A percentile compares a stretch with the other conserved stretches of the same genome.
Evolutionary conservation across 2,329 filamentous ascomycete genomes (phyloP).

Genomic region (Alternaria hordeiaustralica): DNA sequence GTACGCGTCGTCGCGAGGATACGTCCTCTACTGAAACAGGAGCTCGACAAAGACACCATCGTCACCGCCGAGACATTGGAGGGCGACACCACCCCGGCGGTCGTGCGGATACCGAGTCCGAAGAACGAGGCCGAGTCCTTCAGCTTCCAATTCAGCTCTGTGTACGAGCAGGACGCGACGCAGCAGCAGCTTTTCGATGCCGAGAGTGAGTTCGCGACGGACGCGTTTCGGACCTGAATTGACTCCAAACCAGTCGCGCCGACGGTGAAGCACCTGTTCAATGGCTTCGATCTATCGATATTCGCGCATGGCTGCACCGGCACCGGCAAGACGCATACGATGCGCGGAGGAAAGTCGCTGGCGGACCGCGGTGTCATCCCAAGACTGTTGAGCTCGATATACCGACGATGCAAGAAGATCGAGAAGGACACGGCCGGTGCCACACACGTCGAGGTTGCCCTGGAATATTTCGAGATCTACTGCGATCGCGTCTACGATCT

Average conservation of each 20-base stretch:
- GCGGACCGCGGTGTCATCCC: conserved; percentile 89
- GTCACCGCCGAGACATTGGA: conserved; percentile 65
- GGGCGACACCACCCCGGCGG: conserved; percentile 55
- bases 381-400: conserved; percentile 82
- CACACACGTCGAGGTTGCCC: conserved; percentile 73
- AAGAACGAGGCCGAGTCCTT: conserved; percentile 92
- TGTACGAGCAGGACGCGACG: conserved; percentile 80
- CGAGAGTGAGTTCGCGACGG: conserved; percentile 67
- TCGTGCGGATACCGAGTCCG: conserved; percentile 90
- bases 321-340: conserved; percentile 94
- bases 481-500: conserved; percentile 95
- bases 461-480: conserved; percentile 97
- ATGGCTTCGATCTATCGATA: conserved; percentile 74
- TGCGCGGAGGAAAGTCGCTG: conserved; percentile 87
- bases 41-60: conserved; percentile 87
- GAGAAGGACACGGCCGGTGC: conserved; percentile 76
- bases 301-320: conserved; percentile 95
- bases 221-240: conserved; percentile 16
- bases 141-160: conserved; percentile 92
- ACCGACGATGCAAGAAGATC: conserved; percentile 83
- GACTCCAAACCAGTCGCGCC: conserved; percentile 70
- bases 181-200: conserved; percentile 89
- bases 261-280: conserved; percentile 89
- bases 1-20: conserved; percentile 91
- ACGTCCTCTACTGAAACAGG: conserved; percentile 83